A percentile compares a stretch with the other conserved stretches of the same genome.
Evolutionary conservation across 768 basidiomycete genomes (phyloP).

Genomic region (Suillus bovinus): DNA sequence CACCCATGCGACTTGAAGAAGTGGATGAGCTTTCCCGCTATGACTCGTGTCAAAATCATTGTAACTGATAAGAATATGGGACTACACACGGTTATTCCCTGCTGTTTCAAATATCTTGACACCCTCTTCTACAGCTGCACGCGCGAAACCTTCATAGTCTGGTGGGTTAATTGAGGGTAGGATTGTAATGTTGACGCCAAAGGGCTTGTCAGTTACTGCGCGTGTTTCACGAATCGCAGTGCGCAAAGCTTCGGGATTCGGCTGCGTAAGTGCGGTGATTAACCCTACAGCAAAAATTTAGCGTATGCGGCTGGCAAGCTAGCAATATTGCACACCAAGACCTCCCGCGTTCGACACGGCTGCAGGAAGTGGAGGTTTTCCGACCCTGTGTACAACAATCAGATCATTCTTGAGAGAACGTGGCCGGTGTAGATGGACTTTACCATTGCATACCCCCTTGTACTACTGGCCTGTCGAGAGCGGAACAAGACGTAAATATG

Average conservation of each 20-base stretch:
- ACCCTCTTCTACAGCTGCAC: conserved; percentile 83
- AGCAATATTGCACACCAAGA: conserved; percentile 47
- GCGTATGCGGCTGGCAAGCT: not conserved
- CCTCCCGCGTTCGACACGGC: conserved; percentile 86
- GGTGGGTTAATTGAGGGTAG: conserved; percentile 89
- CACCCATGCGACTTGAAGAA: conserved; percentile 80
- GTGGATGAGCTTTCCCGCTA: conserved; percentile 76
- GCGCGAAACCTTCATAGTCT: conserved; percentile 83
- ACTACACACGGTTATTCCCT: conserved; percentile 77
- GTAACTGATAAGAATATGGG: not conserved
- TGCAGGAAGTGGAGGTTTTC: conserved; percentile 68
- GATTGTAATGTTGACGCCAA: conserved; percentile 87
- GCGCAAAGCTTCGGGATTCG: conserved; percentile 78
- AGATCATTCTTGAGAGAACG: not conserved
- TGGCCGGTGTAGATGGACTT: not conserved
- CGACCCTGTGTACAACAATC: conserved; percentile 58
- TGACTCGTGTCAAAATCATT: not conserved
- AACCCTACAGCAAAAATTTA: conserved; percentile 49
- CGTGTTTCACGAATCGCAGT: conserved; percentile 78
- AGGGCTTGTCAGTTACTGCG: conserved; percentile 66
- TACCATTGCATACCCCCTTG: conserved; percentile 95
- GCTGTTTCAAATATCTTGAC: conserved; percentile 92
- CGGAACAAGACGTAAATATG: conserved; percentile 6
- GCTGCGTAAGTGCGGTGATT: conserved; percentile 87
- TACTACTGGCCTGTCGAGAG: conserved; percentile 62